Base-by-base conservation (phyloP, 2,329 filamentous ascomycete genomes). In the Epicoccum nigrum region DNA sequence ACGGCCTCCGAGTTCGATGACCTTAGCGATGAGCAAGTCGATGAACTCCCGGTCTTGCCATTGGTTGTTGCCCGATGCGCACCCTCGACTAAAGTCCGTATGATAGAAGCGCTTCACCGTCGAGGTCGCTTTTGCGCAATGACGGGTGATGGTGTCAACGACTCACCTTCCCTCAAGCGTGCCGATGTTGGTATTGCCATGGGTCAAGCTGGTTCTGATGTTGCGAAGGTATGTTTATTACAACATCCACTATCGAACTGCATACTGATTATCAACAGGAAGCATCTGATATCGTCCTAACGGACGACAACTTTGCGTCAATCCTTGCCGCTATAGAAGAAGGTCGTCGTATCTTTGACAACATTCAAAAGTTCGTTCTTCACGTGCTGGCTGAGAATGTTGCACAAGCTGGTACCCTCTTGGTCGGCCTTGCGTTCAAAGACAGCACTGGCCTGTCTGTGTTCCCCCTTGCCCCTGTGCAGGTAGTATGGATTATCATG, bases 401-500 rank as follows among this genome's bases (percentile, higher is more conserved):
- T 34, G 90, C 89, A 27, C 88, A 95, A 68, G 92, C 92, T 7
- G 86, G 89, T 55, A 86, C 90, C 1, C 79, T 96, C 13, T 84
- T 96, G 20, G 86, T 91, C 31, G 92, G 92, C 45, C 83, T 96
- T 4, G 88, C 81, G 0, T 95, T 96, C 77, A 88, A 91, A 64
- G 92, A 96, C 67, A 60, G 74, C 2, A 77, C 79, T 8, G 81
- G 83, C 7, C 81, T 89, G 54, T 94, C 90, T 0, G 90, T 96
- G 8, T 96, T 95, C 72, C 92, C 91, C 4, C 83, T 96, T 35
- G 86, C 89, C 0, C 90, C 92, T 0, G 85, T 96, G 9, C 87
- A 96, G 64, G 93, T 96, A 56, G 83, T 96, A 52, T 96, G 90
- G 91, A 90, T 96, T 71, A 96, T 96, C 74, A 93, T 96, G 88